Evolutionary conservation across 768 basidiomycete species (phyloP).

Genomic region (Boletellus ananas): DNA sequence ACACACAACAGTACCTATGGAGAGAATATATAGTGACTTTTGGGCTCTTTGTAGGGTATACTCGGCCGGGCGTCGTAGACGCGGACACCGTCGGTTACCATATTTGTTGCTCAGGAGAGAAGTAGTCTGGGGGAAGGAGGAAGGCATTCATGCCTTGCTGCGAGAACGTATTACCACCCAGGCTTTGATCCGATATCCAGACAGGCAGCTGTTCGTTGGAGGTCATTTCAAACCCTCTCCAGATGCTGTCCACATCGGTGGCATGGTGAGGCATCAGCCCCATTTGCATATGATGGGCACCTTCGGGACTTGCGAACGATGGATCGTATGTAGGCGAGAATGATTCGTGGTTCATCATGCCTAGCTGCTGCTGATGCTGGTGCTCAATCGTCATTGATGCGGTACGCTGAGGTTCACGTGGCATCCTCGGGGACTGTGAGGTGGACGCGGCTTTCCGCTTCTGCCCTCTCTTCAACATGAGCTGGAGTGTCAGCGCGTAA

Average conservation of each 20-base stretch:
- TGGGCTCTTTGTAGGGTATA: conserved; percentile 24
- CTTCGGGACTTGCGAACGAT: conserved; percentile 33
- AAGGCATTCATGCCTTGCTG: conserved; percentile 87
- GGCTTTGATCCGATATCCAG: conserved; percentile 81
- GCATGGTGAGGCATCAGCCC: conserved; percentile 24
- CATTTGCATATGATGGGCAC: conserved; percentile 31
- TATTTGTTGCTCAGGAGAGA: conserved; percentile 68
- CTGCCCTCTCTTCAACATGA: conserved; percentile 80
- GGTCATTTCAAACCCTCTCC: conserved; percentile 70
- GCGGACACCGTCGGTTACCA: conserved; percentile 47
- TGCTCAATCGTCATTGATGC: conserved; percentile 46
- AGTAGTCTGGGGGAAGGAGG: conserved; percentile 69
- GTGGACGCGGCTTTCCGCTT: conserved; percentile 53
- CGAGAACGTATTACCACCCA: conserved; percentile 71
- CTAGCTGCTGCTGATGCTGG: conserved; percentile 24
- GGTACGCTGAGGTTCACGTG: conserved; percentile 52
- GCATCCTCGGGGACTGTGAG: conserved; percentile 58
- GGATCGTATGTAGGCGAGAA: conserved; percentile 58
- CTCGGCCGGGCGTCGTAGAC: conserved; percentile 11
- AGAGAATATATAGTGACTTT: conserved; percentile 17
- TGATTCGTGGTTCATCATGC: conserved; percentile 41
- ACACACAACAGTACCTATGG: conserved; percentile 1
- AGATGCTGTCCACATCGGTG: conserved; percentile 58
- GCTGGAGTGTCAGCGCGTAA: conserved; percentile 83
- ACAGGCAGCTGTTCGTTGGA: conserved; percentile 75